These are phyloP conservation scores for Ascocoryne sarcoides DNA, from an alignment of 2,329 filamentous ascomycete species.

Conservation along the genomic window DNA sequence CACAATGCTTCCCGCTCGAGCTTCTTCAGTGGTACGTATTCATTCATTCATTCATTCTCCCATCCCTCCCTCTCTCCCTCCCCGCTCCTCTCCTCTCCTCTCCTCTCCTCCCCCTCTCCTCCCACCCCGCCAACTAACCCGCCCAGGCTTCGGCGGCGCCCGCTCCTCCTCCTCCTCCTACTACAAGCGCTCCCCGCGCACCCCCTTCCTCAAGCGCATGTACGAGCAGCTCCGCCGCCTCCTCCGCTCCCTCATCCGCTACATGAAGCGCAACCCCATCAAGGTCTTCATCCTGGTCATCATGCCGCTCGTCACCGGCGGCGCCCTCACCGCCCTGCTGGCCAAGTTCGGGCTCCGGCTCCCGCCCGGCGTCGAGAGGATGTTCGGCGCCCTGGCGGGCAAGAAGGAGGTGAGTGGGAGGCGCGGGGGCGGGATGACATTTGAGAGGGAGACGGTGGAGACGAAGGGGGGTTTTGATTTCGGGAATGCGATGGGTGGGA, in stretches of 20 bases:
- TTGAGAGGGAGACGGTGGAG: constrained; percentile 15
- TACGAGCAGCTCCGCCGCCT: constrained; percentile 70
- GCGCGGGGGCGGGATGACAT: constrained; percentile 11
- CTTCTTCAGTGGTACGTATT: constrained; percentile 25
- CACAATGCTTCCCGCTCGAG: constrained; percentile 36
- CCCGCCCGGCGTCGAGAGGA: constrained; percentile 52
- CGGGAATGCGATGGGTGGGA: constrained; percentile 20
- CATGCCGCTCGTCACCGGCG: constrained; percentile 79
- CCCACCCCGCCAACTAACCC: background rate
- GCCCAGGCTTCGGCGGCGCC: constrained; percentile 15
- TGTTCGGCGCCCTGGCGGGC: constrained; percentile 42
- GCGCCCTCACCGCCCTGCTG: constrained; percentile 69
- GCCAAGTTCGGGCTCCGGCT: constrained; percentile 71
- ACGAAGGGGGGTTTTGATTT: constrained; percentile 14
- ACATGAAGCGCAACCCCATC: constrained; percentile 73
- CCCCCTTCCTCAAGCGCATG: constrained; percentile 66
- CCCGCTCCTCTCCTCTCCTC: background rate
- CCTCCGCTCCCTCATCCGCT: constrained; percentile 70
- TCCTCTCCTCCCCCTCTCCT: background rate
- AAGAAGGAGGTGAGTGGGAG: constrained; percentile 32
- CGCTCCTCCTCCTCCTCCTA: constrained; percentile 38
- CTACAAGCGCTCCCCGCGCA: constrained; percentile 75
- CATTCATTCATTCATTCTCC: constrained; percentile 1
- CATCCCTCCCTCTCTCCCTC: constrained; percentile 1
- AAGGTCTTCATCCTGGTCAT: constrained; percentile 84